Evolutionary conservation across 176 grass and related monocot species (phyloP).

Genomic region (Triticum monococcum): DNA sequence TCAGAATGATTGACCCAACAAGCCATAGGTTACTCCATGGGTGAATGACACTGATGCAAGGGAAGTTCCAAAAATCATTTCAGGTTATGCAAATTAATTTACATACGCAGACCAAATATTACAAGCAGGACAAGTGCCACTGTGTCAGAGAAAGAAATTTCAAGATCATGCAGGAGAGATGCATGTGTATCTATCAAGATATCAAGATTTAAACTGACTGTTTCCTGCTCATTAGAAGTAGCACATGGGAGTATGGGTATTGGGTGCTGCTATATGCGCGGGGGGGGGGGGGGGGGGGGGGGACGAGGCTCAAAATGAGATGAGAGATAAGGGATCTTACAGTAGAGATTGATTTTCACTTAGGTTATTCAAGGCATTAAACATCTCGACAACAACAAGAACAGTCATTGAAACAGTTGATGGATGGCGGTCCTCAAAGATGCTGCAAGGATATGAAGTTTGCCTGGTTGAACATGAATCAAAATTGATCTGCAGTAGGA

Average conservation of each 20-base stretch:
- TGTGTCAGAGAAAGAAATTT: background rate
- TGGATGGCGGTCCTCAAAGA: conserved; percentile 94
- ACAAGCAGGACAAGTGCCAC: background rate
- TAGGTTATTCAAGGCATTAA: conserved; percentile 99
- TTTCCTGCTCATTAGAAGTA: background rate
- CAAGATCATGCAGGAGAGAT: background rate
- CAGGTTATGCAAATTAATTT: background rate
- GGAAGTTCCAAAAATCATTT: background rate
- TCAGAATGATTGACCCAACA: conserved; percentile 86
- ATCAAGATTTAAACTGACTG: background rate
- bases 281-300: no score
- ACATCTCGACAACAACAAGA: conserved; percentile 99
- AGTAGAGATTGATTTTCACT: conserved; percentile 98
- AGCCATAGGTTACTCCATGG: conserved; percentile 99
- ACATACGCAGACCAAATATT: background rate
- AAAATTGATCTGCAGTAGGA: conserved; percentile 78
- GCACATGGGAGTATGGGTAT: background rate
- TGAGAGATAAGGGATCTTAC: conserved; percentile 49
- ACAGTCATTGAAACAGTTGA: conserved; percentile 99
- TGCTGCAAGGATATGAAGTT: conserved; percentile 87
- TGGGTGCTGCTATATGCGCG: background rate
- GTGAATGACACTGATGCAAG: conserved; percentile 72
- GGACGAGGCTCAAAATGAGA: background rate
- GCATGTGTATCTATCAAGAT: background rate
- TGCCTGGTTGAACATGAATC: conserved; percentile 91